phyloP scores from a whole-genome alignment of 441 rosid genomes.

The Aleurites moluccanus region DNA sequence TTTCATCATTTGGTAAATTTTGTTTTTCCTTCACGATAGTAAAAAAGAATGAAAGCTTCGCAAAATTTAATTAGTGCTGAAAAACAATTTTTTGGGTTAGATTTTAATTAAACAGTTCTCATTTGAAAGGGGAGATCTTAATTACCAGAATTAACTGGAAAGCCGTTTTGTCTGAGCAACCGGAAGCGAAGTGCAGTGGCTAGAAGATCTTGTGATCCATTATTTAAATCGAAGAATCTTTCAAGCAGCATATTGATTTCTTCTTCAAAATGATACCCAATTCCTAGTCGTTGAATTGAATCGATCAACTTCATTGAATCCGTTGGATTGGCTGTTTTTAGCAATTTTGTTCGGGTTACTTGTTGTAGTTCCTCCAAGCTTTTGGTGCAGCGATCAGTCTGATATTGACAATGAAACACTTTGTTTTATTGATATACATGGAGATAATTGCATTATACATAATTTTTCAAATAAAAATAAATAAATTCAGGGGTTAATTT shows the following conservation, averaged over 20 bases:
- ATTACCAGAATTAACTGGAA: conserved; percentile 16
- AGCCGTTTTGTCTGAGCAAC: conserved; percentile 26
- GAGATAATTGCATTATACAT: too few relatives aligned
- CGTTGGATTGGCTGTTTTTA: background rate
- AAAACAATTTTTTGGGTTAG: too few relatives aligned
- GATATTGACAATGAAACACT: too few relatives aligned
- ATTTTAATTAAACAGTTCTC: too few relatives aligned
- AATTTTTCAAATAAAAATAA: background rate
- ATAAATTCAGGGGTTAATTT: background rate
- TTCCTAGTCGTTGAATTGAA: conserved; percentile 32
- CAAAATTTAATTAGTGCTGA: too few relatives aligned
- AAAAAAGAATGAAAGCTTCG: too few relatives aligned
- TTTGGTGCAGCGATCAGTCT: background rate
- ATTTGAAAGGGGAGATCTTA: too few relatives aligned
- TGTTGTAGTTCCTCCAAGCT: conserved; percentile 19
- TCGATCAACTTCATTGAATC: conserved; percentile 24
- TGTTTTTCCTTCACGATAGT: background rate
- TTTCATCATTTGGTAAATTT: background rate
- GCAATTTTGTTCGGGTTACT: conserved; percentile 13
- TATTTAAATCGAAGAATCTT: background rate
- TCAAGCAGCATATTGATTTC: conserved; percentile 21
- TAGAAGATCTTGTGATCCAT: conserved; percentile 17
- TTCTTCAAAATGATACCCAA: conserved; percentile 32
- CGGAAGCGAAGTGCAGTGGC: conserved; percentile 29
- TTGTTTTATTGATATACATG: background rate